These are phyloP conservation scores for Myxozyma udenii DNA, from an alignment of 805 yeast species.

Conservation along the genomic window DNA sequence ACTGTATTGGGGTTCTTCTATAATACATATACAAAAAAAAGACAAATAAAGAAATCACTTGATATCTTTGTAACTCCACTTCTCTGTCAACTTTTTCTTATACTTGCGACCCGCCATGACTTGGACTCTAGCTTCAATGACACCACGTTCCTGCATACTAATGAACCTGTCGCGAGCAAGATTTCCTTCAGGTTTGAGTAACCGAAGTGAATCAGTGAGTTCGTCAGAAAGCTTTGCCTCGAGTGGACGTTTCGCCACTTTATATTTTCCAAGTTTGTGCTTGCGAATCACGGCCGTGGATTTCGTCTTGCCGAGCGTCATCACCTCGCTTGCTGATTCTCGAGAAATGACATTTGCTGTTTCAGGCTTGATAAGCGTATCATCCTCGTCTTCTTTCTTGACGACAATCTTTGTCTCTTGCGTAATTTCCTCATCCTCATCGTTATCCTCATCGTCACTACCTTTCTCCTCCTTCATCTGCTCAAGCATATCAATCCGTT, in stretches of 20 bases:
- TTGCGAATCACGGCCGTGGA: conserved; percentile 30
- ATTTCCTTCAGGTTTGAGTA: conserved; percentile 87
- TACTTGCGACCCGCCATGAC: conserved; percentile 63
- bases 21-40: background rate
- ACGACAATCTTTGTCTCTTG: conserved; percentile 39
- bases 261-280: conserved; percentile 33
- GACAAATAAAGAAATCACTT: conserved; percentile 5
- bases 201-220: conserved; percentile 76
- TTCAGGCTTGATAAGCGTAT: conserved; percentile 55
- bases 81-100: conserved; percentile 76
- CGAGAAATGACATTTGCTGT: conserved; percentile 51
- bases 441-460: conserved; percentile 41
- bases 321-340: conserved; percentile 54
- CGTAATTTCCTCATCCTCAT: conserved; percentile 37
- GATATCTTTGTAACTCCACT: conserved; percentile 84
- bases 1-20: background rate
- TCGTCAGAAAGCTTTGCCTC: conserved; percentile 88
- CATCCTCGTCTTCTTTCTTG: conserved; percentile 54
- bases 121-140: conserved; percentile 78
- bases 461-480: conserved; percentile 32
- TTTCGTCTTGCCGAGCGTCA: conserved; percentile 36
- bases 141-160: conserved; percentile 77
- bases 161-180: conserved; percentile 77
- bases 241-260: conserved; percentile 45
- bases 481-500: conserved; percentile 56